These are phyloP conservation scores for Primulina tabacum DNA, from an alignment of 257 asterid genomes.

Conservation along the genomic window DNA sequence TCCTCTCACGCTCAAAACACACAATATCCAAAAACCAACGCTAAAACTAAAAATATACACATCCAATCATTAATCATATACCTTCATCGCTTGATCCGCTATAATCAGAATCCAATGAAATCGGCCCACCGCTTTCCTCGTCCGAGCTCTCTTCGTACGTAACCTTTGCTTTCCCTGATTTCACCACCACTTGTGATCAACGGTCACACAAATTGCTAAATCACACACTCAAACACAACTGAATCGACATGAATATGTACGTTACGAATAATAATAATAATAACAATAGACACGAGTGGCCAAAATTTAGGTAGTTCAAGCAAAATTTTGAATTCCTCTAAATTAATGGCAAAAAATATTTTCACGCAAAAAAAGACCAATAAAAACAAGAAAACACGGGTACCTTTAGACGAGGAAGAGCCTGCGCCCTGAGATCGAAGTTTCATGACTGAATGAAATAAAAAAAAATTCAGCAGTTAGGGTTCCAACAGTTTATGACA, in stretches of 20 bases:
- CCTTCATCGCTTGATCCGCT: conserved; percentile 26
- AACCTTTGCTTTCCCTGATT: conserved; percentile 34
- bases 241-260: background rate
- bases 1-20: background rate
- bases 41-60: conserved; percentile 9
- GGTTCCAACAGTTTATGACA: background rate
- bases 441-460: background rate
- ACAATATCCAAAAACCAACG: background rate
- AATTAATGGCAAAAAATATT: background rate
- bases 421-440: background rate
- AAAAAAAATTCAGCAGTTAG: background rate
- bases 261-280: too few species aligned
- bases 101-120: conserved; percentile 34
- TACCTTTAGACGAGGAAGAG: background rate
- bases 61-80: conserved; percentile 8
- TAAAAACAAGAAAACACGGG: too few species aligned
- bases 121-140: conserved; percentile 23
- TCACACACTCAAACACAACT: background rate
- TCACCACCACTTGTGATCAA: conserved; percentile 9
- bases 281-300: background rate
- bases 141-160: conserved; percentile 38
- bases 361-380: too few species aligned
- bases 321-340: background rate
- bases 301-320: background rate
- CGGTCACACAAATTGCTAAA: conserved; percentile 6